Evolutionary conservation across 2,329 filamentous ascomycete genomes (phyloP).

Genomic region (Diaporthe vaccinii): DNA sequence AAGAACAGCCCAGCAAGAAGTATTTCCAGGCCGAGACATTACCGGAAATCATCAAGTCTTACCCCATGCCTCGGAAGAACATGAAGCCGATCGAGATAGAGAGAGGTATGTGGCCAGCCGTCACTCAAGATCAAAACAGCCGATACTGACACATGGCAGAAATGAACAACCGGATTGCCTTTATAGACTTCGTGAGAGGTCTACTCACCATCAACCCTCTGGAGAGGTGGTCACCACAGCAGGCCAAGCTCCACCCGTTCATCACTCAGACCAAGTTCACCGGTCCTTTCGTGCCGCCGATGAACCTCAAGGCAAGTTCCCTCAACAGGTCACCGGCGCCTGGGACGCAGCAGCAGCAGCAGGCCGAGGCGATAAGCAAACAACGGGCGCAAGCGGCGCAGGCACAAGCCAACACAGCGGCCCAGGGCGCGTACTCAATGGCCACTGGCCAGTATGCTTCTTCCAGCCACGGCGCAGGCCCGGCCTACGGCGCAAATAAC

Average conservation of each 20-base stretch:
- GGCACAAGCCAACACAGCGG: slow-evolving; percentile 77
- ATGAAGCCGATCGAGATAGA: slow-evolving; percentile 99
- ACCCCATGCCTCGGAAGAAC: slow-evolving; percentile 98
- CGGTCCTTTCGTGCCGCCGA: slow-evolving; percentile 94
- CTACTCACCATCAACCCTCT: slow-evolving; percentile 94
- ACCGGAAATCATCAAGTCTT: slow-evolving; percentile 97
- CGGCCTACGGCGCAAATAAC: slow-evolving; percentile 73
- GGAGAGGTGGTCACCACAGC: slow-evolving; percentile 97
- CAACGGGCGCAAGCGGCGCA: slow-evolving; percentile 83
- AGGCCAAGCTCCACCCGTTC: slow-evolving; percentile 97
- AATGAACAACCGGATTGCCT: slow-evolving; percentile 97
- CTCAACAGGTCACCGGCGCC: slow-evolving; percentile 90
- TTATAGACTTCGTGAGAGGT: slow-evolving; percentile 97
- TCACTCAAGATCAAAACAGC: background rate
- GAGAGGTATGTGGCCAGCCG: slow-evolving; percentile 74
- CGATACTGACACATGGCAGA: slow-evolving; percentile 67
- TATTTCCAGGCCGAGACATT: slow-evolving; percentile 96
- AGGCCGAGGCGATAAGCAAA: slow-evolving; percentile 93
- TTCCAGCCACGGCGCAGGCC: slow-evolving; percentile 43
- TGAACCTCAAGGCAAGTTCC: slow-evolving; percentile 92
- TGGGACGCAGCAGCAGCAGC: slow-evolving; percentile 94
- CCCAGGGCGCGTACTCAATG: slow-evolving; percentile 75
- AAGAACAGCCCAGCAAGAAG: slow-evolving; percentile 99
- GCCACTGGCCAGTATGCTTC: slow-evolving; percentile 64
- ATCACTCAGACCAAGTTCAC: slow-evolving; percentile 99